Conservation (phyloP, 2,329 filamentous ascomycete genomes). For the Ilyonectria mors-panacis region DNA sequence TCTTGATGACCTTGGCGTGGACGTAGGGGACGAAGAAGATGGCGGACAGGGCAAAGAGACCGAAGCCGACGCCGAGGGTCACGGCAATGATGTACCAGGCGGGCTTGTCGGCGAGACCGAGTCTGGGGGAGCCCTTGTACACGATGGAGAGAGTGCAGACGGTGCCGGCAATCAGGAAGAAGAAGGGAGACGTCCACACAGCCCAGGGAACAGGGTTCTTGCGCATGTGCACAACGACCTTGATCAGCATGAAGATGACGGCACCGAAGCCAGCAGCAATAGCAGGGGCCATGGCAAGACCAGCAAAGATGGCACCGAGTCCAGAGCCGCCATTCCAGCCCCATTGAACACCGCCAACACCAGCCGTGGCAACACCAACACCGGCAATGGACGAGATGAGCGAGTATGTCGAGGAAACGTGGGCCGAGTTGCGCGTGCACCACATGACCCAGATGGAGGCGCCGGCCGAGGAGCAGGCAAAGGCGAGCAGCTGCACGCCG, state of each 20-base stretch:
- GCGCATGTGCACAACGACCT: conserved; percentile 76
- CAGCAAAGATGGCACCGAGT: conserved; percentile 80
- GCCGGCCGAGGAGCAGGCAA: conserved; percentile 74
- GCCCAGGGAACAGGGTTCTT: conserved; percentile 81
- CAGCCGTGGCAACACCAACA: conserved; percentile 78
- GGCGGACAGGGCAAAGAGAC: conserved; percentile 70
- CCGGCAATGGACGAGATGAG: conserved; percentile 78
- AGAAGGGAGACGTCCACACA: conserved; percentile 80
- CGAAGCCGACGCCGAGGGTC: conserved; percentile 74
- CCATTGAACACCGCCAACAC: conserved; percentile 75
- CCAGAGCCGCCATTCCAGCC: conserved; percentile 79
- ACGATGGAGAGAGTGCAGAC: conserved; percentile 84
- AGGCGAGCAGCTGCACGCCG: conserved; percentile 78
- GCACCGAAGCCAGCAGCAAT: conserved; percentile 77
- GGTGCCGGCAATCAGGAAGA: conserved; percentile 82
- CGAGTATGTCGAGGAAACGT: conserved; percentile 81
- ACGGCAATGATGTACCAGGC: conserved; percentile 77
- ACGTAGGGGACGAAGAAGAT: conserved; percentile 83
- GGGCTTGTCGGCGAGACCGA: conserved; percentile 64
- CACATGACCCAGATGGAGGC: conserved; percentile 84
- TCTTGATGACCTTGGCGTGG: conserved; percentile 77
- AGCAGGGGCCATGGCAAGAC: conserved; percentile 78
- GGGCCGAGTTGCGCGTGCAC: conserved; percentile 81
- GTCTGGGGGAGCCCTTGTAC: conserved; percentile 80
- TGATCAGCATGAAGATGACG: conserved; percentile 78